These are phyloP conservation scores for Phytophthora fragariaefolia DNA, from an alignment of 352 stramenopile species.

Conservation along the genomic window DNA sequence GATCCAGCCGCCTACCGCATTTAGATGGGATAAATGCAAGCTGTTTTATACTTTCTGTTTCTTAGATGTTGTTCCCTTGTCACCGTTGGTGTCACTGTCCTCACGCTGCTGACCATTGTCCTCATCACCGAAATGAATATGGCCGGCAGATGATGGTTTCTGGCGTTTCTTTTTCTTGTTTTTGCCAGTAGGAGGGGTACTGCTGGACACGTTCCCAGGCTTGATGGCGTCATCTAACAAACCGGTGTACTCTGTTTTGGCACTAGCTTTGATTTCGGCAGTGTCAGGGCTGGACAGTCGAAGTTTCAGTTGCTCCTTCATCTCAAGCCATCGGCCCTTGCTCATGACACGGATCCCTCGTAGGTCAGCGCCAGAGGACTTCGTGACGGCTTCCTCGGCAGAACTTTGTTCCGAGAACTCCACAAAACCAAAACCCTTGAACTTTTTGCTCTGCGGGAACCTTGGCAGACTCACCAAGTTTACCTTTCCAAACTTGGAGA, in stretches of 20 bases:
- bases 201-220: not conserved
- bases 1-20: conserved; percentile 74
- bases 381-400: conserved; percentile 36
- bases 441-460: conserved; percentile 67
- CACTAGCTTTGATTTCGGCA: not conserved
- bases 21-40: conserved; percentile 34
- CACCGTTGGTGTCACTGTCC: not conserved
- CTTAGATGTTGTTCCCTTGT: conserved; percentile 16
- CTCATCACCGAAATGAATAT: conserved; percentile 55
- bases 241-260: not conserved
- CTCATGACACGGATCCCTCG: conserved; percentile 59
- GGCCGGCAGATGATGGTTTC: conserved; percentile 20
- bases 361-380: conserved; percentile 29
- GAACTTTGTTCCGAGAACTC: conserved; percentile 61
- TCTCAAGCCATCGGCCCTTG: conserved; percentile 62
- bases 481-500: conserved; percentile 74
- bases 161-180: conserved; percentile 32
- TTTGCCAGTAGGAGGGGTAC: conserved; percentile 1
- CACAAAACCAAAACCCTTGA: conserved; percentile 88
- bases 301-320: conserved; percentile 73
- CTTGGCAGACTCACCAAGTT: conserved; percentile 80
- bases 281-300: conserved; percentile 30
- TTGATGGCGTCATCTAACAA: not conserved
- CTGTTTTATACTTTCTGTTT: conserved; percentile 34
- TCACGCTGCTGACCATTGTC: conserved; percentile 25